A percentile compares a stretch with the other conserved stretches of the same genome.
Evolutionary conservation across 2,329 filamentous ascomycete species (phyloP).

Genomic region (Curvularia hawaiiensis): DNA sequence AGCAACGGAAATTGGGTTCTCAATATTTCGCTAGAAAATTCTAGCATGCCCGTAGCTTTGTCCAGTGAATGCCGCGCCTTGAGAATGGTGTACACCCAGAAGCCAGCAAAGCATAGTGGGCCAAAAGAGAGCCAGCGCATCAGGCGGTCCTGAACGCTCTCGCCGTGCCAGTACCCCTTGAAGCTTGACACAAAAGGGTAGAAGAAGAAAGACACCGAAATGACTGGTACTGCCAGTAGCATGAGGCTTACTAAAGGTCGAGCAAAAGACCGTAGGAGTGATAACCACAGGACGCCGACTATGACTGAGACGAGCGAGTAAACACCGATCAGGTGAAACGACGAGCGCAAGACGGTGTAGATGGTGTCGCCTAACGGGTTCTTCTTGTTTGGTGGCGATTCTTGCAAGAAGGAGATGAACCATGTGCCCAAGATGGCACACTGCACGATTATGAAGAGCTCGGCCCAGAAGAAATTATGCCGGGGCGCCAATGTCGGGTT

Average conservation of each 20-base stretch:
- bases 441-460: constrained; percentile 83
- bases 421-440: constrained; percentile 87
- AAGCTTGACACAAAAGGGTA: constrained; percentile 93
- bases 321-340: constrained; percentile 85
- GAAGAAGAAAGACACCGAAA: constrained; percentile 86
- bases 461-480: constrained; percentile 91
- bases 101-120: constrained; percentile 71
- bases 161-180: constrained; percentile 74
- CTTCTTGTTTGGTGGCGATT: constrained; percentile 70
- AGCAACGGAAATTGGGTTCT: constrained; percentile 83
- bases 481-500: constrained; percentile 51
- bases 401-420: constrained; percentile 88
- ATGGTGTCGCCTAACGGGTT: constrained; percentile 88
- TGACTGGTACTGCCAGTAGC: constrained; percentile 80
- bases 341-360: constrained; percentile 84
- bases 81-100: constrained; percentile 85
- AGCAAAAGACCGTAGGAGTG: constrained; percentile 84
- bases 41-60: constrained; percentile 85
- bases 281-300: constrained; percentile 89
- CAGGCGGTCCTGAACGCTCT: constrained; percentile 79
- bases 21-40: constrained; percentile 89
- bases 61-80: constrained; percentile 80
- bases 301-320: constrained; percentile 91
- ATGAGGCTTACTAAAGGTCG: constrained; percentile 81
- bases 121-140: constrained; percentile 88